Evolutionary conservation across 129 eudicot species (phyloP), one percentile per base, ranked within the genome.

Genomic region (Pittosporum tobira): DNA sequence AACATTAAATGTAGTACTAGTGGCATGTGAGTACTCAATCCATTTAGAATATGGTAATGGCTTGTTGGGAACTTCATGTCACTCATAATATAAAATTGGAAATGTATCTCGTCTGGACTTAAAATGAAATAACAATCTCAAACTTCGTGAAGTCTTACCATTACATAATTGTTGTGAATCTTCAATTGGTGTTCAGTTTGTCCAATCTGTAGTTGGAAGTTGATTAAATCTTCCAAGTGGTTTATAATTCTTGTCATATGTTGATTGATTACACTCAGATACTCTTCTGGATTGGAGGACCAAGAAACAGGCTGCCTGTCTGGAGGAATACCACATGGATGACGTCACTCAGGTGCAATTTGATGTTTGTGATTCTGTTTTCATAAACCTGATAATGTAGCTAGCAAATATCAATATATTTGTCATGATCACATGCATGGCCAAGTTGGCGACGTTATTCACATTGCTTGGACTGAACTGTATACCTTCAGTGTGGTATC

Each of bases 301-400:
- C 66, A 79, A 59, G 62, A 83, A 66, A 66, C 96, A 84, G 82
- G 81, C 67, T 54, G 96, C 91, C 45, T 83, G 96, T 77, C 71
- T 93, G 69, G 91, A 87, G 76, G 99, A 93, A 48, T 93, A 85
- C 58, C 99, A 93, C 63, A 80, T 79, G 84, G 96, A 93, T 36
- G 99, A 93, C 46, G 99, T 93, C 56, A 87, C 94, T 73, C 99
- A 93, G 96, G 99, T 93, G 23, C 22, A 59, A 42, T 56, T 45
- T 48, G 16, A 31, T 63, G 64, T 62, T 19, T 47, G 18, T 29
- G 61, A 38, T 48, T 76, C 20, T 16, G 37, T 62, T 19, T 47
- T 6, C 64, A 21, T 50, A 50, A 5, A 29, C 16, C 9, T 50
- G 55, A 21, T 21, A 50, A 21, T 34, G 40, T 34, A 2, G 10